phyloP scores from a whole-genome alignment of 2,329 filamentous ascomycete genomes.

The Calycina herbarum region DNA sequence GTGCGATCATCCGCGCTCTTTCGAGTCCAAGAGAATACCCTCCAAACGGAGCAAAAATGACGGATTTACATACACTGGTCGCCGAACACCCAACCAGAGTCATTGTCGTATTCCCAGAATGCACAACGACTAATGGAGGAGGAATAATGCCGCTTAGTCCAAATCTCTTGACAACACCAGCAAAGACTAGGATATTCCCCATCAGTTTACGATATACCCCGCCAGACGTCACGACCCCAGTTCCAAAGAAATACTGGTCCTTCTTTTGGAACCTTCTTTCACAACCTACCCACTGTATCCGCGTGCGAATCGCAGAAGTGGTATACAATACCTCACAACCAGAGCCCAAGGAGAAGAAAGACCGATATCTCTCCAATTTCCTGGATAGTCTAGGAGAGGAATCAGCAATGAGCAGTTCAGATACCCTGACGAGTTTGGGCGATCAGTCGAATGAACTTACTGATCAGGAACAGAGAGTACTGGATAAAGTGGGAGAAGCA shows the following conservation, averaged over 20 bases:
- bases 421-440: conserved; percentile 32
- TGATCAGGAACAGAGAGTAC: conserved; percentile 63
- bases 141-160: conserved; percentile 84
- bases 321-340: conserved; percentile 54
- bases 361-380: conserved; percentile 38
- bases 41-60: conserved; percentile 49
- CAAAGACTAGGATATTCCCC: conserved; percentile 78
- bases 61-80: conserved; percentile 63
- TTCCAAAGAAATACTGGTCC: conserved; percentile 69
- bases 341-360: conserved; percentile 31
- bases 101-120: conserved; percentile 89
- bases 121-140: conserved; percentile 89
- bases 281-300: conserved; percentile 82
- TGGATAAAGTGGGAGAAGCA: conserved; percentile 81
- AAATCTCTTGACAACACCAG: conserved; percentile 66
- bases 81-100: conserved; percentile 69
- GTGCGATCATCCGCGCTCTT: conserved; percentile 74
- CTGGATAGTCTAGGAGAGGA: conserved; percentile 33
- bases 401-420: conserved; percentile 34
- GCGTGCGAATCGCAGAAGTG: conserved; percentile 83
- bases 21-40: conserved; percentile 53
- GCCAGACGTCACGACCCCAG: conserved; percentile 84
- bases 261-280: conserved; percentile 89
- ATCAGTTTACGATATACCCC: conserved; percentile 88
- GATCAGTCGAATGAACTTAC: conserved; percentile 30